A percentile compares a stretch with the other conserved stretches of the same genome.
Evolutionary conservation across 345 rosid species (phyloP).

Genomic region (Passiflora organensis): DNA sequence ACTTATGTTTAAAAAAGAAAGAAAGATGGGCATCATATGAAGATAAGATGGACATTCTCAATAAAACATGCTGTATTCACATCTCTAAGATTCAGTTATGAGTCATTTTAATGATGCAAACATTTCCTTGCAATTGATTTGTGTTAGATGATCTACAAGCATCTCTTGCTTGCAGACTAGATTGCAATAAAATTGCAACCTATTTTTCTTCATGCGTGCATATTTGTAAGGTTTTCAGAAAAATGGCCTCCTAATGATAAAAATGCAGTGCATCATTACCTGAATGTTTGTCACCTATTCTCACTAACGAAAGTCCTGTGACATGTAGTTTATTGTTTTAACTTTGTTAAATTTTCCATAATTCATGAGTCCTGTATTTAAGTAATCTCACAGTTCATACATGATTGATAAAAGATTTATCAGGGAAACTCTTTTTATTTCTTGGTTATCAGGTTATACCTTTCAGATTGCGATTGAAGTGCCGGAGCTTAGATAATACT

Average conservation of each 20-base stretch:
- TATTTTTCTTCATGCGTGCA: background rate
- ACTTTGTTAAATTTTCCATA: background rate
- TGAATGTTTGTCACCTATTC: background rate
- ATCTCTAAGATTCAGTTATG: too few relatives aligned
- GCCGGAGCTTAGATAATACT: constrained; percentile 41
- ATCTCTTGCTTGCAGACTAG: background rate
- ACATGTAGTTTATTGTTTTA: background rate
- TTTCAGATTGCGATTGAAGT: constrained; percentile 48
- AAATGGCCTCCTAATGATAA: background rate
- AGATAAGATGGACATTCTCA: background rate
- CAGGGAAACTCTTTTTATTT: background rate
- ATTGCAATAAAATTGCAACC: background rate
- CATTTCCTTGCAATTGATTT: too few relatives aligned
- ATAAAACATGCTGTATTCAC: background rate
- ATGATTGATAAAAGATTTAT: background rate
- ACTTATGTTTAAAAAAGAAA: too few relatives aligned
- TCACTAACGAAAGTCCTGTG: background rate
- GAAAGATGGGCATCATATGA: background rate
- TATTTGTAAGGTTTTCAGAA: background rate
- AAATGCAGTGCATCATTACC: background rate
- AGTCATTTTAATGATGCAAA: too few relatives aligned
- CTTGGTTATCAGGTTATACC: constrained; percentile 50
- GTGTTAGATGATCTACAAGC: background rate
- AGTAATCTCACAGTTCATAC: background rate
- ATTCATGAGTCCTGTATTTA: background rate